Conservation (phyloP, 495 filamentous ascomycete genomes). For the Trypethelium eluteriae region DNA sequence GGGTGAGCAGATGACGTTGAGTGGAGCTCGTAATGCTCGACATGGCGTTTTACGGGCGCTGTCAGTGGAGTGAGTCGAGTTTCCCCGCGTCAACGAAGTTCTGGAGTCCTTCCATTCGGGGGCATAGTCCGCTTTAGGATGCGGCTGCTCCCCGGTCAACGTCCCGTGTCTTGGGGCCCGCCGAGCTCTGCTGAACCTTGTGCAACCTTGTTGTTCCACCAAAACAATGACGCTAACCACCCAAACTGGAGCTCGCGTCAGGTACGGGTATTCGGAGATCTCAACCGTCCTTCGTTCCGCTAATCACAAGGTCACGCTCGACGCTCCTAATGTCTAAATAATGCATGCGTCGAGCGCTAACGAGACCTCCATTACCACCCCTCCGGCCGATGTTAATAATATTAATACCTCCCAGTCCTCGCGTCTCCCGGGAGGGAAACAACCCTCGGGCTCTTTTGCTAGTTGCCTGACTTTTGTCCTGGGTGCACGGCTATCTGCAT, state of each 20-base stretch:
- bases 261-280: conserved; percentile 6
- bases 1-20: neutral
- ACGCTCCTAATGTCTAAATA: neutral
- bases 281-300: neutral
- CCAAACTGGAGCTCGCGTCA: neutral
- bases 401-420: conserved; percentile 1
- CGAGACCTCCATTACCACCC: neutral
- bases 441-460: conserved; percentile 11
- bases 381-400: neutral
- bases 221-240: neutral
- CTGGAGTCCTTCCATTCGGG: neutral
- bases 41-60: neutral
- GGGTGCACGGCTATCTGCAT: neutral
- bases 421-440: neutral
- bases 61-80: neutral
- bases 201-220: too few species aligned
- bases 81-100: neutral
- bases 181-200: too few species aligned
- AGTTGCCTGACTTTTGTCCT: conserved; percentile 8
- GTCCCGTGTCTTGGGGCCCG: neutral
- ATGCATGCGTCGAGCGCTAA: neutral
- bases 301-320: conserved; percentile 7
- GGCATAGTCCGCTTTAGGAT: neutral
- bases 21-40: neutral
- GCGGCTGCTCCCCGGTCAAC: conserved; percentile 2